A percentile compares a stretch with the other conserved stretches of the same genome.
Evolutionary conservation across 2,329 filamentous ascomycete genomes (phyloP).

Genomic region (Ilyonectria robusta): DNA sequence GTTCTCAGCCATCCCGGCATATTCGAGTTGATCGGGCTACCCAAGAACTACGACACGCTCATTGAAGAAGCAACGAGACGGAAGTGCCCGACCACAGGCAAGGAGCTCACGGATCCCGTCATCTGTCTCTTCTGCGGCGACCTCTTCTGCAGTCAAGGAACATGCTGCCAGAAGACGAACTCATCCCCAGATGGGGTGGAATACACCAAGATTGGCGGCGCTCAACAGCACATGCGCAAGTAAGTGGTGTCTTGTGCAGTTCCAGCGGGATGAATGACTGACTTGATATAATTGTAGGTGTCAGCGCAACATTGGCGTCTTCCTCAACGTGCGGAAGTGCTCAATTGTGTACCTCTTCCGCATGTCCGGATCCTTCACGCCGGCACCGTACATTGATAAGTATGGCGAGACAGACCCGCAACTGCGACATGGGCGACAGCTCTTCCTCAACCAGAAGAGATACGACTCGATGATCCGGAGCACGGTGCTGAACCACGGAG

Average conservation of each 20-base stretch:
- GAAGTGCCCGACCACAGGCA: conserved; percentile 89
- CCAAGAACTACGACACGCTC: conserved; percentile 90
- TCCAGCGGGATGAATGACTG: not conserved
- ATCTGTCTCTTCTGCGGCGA: conserved; percentile 96
- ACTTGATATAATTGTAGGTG: conserved; percentile 71
- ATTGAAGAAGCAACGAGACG: conserved; percentile 92
- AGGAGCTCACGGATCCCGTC: conserved; percentile 90
- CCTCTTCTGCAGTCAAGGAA: conserved; percentile 95
- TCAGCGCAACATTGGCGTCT: conserved; percentile 90
- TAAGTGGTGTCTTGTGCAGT: conserved; percentile 62
- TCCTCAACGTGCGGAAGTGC: conserved; percentile 97
- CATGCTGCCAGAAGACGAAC: conserved; percentile 85
- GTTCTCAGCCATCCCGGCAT: conserved; percentile 86
- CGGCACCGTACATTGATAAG: conserved; percentile 93
- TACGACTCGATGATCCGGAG: conserved; percentile 91
- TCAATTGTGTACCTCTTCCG: conserved; percentile 90
- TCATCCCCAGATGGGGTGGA: conserved; percentile 58
- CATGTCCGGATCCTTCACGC: conserved; percentile 84
- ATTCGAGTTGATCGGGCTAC: conserved; percentile 92
- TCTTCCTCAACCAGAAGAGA: conserved; percentile 93
- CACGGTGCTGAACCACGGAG: conserved; percentile 87
- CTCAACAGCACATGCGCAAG: conserved; percentile 91
- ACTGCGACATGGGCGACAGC: conserved; percentile 86
- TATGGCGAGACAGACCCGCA: conserved; percentile 97
- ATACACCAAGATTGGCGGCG: conserved; percentile 77